A percentile compares a stretch with the other conserved stretches of the same genome.
Conservation (phyloP, 2,329 filamentous ascomycete genomes). For the Scolecobasidium constrictum region DNA sequence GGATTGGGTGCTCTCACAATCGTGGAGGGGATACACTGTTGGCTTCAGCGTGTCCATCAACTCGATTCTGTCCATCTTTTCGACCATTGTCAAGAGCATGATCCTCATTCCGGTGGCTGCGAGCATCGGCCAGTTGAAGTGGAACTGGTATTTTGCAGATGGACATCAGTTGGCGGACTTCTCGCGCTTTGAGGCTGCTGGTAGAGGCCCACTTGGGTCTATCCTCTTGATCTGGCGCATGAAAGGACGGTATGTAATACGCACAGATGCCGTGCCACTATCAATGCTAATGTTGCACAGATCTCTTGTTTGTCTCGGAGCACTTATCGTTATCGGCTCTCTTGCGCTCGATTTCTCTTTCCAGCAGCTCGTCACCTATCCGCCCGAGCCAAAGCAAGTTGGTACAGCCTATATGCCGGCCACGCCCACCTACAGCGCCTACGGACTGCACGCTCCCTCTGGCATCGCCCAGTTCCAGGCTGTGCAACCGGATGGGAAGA, state of each 20-base stretch:
- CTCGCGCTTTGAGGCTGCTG: conserved; percentile 20
- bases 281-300: conserved; percentile 3
- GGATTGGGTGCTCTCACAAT: conserved; percentile 1
- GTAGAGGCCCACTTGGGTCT: conserved; percentile 9
- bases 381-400: conserved; percentile 13
- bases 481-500: no score
- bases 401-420: conserved; percentile 1
- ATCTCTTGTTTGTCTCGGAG: conserved; percentile 16
- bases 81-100: not conserved
- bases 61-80: not conserved
- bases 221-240: conserved; percentile 6
- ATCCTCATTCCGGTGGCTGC: conserved; percentile 17
- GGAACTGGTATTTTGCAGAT: conserved; percentile 23
- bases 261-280: not conserved
- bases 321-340: conserved; percentile 14
- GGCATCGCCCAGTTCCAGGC: no score
- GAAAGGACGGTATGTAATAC: conserved; percentile 2
- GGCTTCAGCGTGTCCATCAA: conserved; percentile 1
- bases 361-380: conserved; percentile 21
- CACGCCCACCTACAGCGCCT: not conserved
- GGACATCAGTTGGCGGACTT: conserved; percentile 24
- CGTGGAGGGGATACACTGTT: not conserved
- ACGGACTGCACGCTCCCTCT: not conserved
- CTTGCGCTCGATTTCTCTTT: conserved; percentile 21
- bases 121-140: conserved; percentile 24